Percentiles rank a stretch among this genome's conserved stretches.
phyloP scores from a whole-genome alignment of 2,329 filamentous ascomycete genomes.

The Exserohilum rostratum region DNA sequence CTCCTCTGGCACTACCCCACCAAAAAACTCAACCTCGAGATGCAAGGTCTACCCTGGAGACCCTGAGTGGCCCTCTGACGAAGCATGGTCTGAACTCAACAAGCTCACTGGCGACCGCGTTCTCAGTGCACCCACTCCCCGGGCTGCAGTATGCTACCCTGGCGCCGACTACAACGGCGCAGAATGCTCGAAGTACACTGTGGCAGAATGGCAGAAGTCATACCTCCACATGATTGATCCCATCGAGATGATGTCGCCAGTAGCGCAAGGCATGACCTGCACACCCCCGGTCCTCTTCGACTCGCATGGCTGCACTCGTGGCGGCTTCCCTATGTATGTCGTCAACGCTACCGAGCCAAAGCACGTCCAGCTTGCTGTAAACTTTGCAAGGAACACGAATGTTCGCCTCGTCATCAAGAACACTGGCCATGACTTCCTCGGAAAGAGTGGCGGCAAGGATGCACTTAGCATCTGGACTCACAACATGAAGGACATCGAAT shows the following conservation, averaged over 20 bases:
- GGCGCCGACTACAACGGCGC: slow-evolving; percentile 34
- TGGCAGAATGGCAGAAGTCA: slow-evolving; percentile 38
- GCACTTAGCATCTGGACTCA: slow-evolving; percentile 48
- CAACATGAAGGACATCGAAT: slow-evolving; percentile 44
- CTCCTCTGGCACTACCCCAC: slow-evolving; percentile 6
- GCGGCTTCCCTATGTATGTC: slow-evolving; percentile 45
- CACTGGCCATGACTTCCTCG: slow-evolving; percentile 47
- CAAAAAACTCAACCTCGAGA: slow-evolving; percentile 26
- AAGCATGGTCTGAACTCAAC: slow-evolving; percentile 57
- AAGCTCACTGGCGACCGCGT: slow-evolving; percentile 36
- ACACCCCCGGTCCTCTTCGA: slow-evolving; percentile 44
- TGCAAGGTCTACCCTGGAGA: slow-evolving; percentile 60
- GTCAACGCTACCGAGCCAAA: slow-evolving; percentile 45
- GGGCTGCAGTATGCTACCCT: slow-evolving; percentile 44
- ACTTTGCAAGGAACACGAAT: slow-evolving; percentile 43
- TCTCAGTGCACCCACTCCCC: slow-evolving; percentile 33
- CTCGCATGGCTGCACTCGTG: slow-evolving; percentile 44
- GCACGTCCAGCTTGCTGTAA: slow-evolving; percentile 45
- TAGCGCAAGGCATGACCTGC: slow-evolving; percentile 47
- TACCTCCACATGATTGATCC: slow-evolving; percentile 44
- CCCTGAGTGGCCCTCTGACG: slow-evolving; percentile 55
- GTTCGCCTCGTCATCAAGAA: slow-evolving; percentile 45
- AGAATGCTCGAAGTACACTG: slow-evolving; percentile 38
- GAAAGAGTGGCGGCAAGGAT: slow-evolving; percentile 44
- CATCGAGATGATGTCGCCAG: slow-evolving; percentile 47